phyloP scores from a whole-genome alignment of 164 flowering plant species.

The Buxus sempervirens region DNA sequence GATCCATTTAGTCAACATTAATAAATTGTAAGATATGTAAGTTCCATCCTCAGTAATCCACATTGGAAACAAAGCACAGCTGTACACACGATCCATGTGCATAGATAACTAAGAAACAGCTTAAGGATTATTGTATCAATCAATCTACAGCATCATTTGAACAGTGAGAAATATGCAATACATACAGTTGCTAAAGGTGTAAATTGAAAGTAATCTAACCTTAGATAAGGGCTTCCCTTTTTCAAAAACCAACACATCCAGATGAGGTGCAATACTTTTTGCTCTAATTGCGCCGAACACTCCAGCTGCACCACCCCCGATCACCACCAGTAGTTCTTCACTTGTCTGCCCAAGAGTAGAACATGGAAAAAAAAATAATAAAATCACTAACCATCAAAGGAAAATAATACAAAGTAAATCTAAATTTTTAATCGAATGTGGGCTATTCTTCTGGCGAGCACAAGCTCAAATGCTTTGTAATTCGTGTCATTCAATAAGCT shows the following conservation, averaged over 20 bases:
- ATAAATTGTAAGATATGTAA: not conserved
- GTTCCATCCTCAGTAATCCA: not conserved
- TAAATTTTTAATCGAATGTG: not conserved
- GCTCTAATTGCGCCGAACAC: slow-evolving; percentile 81
- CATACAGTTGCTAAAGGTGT: not conserved
- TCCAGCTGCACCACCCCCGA: slow-evolving; percentile 89
- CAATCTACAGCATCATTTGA: too few species aligned
- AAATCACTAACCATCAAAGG: too few species aligned
- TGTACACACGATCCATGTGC: too few species aligned
- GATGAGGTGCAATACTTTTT: slow-evolving; percentile 59
- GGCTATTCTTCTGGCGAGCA: too few species aligned
- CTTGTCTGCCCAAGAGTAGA: slow-evolving; percentile 18
- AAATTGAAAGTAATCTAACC: slow-evolving; percentile 34
- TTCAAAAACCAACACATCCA: slow-evolving; percentile 75
- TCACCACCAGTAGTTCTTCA: slow-evolving; percentile 65
- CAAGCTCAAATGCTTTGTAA: too few species aligned
- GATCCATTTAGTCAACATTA: not conserved
- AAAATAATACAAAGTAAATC: not conserved
- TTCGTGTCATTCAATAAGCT: not conserved
- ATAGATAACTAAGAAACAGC: too few species aligned
- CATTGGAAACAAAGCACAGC: too few species aligned
- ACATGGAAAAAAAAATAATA: not conserved
- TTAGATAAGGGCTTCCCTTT: slow-evolving; percentile 82
- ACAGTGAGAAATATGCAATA: too few species aligned
- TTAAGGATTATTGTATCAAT: too few species aligned